A percentile compares a stretch with the other conserved stretches of the same genome.
These are phyloP conservation scores for Ogataea degrootiae DNA, from an alignment of 805 yeast genomes.

Conservation along the genomic window DNA sequence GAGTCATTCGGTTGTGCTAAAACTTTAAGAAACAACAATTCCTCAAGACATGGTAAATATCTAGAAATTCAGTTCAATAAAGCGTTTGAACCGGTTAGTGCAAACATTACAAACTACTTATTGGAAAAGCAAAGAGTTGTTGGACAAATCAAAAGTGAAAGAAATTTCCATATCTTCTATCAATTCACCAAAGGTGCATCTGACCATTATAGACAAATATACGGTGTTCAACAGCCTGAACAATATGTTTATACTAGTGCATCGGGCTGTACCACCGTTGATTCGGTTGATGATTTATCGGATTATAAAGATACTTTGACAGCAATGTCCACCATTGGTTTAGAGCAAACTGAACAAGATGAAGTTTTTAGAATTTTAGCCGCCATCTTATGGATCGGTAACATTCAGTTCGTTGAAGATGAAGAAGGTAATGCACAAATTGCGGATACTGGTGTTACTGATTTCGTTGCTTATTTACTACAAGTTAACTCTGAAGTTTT, in stretches of 20 bases:
- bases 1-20: slow-evolving; percentile 95
- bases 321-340: slow-evolving; percentile 88
- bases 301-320: slow-evolving; percentile 77
- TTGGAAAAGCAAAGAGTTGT: slow-evolving; percentile 96
- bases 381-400: slow-evolving; percentile 91
- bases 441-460: slow-evolving; percentile 85
- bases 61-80: slow-evolving; percentile 83
- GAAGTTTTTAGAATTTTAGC: slow-evolving; percentile 82
- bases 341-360: slow-evolving; percentile 80
- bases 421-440: slow-evolving; percentile 81
- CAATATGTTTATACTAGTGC: slow-evolving; percentile 84
- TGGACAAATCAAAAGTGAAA: slow-evolving; percentile 85
- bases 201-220: slow-evolving; percentile 73
- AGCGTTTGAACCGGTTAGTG: slow-evolving; percentile 85
- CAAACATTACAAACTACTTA: slow-evolving; percentile 91
- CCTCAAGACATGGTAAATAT: slow-evolving; percentile 91
- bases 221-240: slow-evolving; percentile 93
- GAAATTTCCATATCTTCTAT: slow-evolving; percentile 96
- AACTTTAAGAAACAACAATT: slow-evolving; percentile 82
- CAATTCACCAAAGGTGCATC: slow-evolving; percentile 92
- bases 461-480: slow-evolving; percentile 86
- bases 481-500: slow-evolving; percentile 71
- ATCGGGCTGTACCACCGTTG: slow-evolving; percentile 80
- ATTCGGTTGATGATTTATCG: slow-evolving; percentile 74
- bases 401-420: slow-evolving; percentile 78